A percentile compares a stretch with the other conserved stretches of the same genome.
Evolutionary conservation across 768 basidiomycete genomes (phyloP).

Genomic region (Suillus paluster): DNA sequence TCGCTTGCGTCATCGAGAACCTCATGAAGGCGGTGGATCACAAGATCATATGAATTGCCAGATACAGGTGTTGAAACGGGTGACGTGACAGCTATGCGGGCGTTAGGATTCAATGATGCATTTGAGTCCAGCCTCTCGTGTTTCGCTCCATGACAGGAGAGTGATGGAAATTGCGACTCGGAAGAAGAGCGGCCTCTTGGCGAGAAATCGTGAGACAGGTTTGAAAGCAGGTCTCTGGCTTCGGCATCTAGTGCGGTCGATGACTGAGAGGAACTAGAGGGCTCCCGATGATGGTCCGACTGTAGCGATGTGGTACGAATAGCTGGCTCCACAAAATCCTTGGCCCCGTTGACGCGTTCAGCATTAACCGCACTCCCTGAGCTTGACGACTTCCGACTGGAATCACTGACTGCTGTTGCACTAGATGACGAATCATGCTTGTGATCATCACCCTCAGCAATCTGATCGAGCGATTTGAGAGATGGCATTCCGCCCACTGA

Average conservation of each 20-base stretch:
- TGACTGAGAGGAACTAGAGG: neutral
- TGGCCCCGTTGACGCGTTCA: conserved; percentile 1
- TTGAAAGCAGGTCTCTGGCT: conserved; percentile 19
- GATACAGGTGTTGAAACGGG: conserved; percentile 36
- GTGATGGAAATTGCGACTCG: conserved; percentile 32
- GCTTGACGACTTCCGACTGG: neutral
- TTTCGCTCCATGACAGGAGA: conserved; percentile 11
- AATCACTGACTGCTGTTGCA: neutral
- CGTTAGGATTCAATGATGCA: conserved; percentile 25
- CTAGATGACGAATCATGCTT: neutral
- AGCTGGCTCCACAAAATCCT: neutral
- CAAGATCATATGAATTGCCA: conserved; percentile 47
- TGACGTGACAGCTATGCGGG: conserved; percentile 51
- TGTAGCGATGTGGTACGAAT: neutral
- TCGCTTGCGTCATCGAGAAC: conserved; percentile 62
- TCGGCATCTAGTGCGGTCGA: conserved; percentile 10
- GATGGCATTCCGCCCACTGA: conserved; percentile 57
- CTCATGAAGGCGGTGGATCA: conserved; percentile 61
- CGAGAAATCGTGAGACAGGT: conserved; percentile 16
- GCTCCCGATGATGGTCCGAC: neutral
- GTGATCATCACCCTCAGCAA: conserved; percentile 47
- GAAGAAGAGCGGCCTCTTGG: conserved; percentile 34
- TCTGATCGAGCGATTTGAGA: conserved; percentile 49
- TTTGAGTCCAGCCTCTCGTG: conserved; percentile 32
- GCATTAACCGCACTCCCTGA: conserved; percentile 17